phyloP scores from a whole-genome alignment of 495 filamentous ascomycete species.

The Aspergillus haitiensis region DNA sequence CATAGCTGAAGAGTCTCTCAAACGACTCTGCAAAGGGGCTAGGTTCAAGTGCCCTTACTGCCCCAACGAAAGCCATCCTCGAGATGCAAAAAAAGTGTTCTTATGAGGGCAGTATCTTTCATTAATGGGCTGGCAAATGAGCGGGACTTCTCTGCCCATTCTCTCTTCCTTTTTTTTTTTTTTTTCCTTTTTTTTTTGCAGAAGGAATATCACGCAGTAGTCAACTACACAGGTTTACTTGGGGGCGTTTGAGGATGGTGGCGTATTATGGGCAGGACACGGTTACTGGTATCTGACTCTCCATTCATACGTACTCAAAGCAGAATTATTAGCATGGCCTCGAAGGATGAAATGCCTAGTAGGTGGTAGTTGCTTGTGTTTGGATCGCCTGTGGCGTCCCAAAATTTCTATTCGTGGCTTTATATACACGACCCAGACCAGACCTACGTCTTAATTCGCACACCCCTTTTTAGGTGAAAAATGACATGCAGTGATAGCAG shows the following conservation, averaged over 20 bases:
- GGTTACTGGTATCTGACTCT: conserved; percentile 1
- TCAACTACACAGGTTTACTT: background rate
- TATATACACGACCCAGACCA: no score
- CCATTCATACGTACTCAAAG: conserved; percentile 8
- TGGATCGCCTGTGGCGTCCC: no score
- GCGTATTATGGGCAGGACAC: conserved; percentile 11
- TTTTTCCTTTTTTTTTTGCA: no score
- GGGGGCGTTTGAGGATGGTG: conserved; percentile 14
- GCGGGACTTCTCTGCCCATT: conserved; percentile 17
- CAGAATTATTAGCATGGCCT: background rate
- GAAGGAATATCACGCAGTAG: no score
- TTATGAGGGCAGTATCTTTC: conserved; percentile 26
- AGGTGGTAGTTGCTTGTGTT: no score
- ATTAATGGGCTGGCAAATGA: conserved; percentile 7
- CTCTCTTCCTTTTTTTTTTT: no score
- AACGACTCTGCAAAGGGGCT: conserved; percentile 70
- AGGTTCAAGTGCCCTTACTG: conserved; percentile 97
- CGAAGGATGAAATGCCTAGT: no score
- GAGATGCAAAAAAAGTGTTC: conserved; percentile 75
- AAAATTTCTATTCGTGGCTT: no score
- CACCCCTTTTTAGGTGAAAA: no score
- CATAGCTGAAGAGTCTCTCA: conserved; percentile 79
- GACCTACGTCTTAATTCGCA: no score
- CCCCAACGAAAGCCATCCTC: conserved; percentile 73
- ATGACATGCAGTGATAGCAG: no score